These are phyloP conservation scores for Thielaviopsis cerberus DNA, from an alignment of 2,329 filamentous ascomycete species.

Conservation along the genomic window DNA sequence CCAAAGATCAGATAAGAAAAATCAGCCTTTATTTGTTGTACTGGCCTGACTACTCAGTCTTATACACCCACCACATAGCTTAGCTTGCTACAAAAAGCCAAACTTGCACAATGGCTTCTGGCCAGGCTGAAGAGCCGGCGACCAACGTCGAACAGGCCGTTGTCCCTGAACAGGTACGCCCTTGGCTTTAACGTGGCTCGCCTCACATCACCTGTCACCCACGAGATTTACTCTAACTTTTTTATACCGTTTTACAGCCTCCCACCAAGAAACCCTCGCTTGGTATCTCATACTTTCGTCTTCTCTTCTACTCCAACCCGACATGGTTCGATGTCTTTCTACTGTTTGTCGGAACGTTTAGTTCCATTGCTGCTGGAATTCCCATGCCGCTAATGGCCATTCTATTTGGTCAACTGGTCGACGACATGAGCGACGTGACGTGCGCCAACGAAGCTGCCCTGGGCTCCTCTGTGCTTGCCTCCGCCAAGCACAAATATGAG, in stretches of 20 bases:
- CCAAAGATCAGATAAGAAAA: neutral
- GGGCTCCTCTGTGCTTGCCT: conserved; percentile 10
- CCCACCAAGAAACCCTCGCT: conserved; percentile 12
- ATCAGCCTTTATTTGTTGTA: neutral
- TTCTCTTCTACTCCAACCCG: conserved; percentile 28
- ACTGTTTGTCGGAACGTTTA: conserved; percentile 23
- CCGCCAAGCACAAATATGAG: conserved; percentile 19
- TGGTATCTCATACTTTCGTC: conserved; percentile 24
- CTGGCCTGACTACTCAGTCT: neutral
- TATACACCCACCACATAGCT: neutral
- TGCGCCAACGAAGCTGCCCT: conserved; percentile 21
- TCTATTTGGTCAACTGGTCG: conserved; percentile 44
- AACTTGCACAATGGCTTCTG: neutral
- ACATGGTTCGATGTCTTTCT: conserved; percentile 25
- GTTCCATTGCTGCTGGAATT: conserved; percentile 38
- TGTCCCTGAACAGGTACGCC: neutral
- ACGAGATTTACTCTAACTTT: neutral
- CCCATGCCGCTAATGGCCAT: conserved; percentile 47
- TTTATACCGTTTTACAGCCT: neutral
- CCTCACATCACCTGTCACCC: neutral
- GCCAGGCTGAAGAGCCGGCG: neutral
- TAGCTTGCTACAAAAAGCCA: conserved; percentile 2
- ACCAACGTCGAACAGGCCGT: neutral
- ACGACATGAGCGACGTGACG: conserved; percentile 39
- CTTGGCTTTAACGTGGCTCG: neutral